Evolutionary conservation across 1,284 basidiomycete genomes (phyloP).

Genomic region (Malassezia vespertilionis): DNA sequence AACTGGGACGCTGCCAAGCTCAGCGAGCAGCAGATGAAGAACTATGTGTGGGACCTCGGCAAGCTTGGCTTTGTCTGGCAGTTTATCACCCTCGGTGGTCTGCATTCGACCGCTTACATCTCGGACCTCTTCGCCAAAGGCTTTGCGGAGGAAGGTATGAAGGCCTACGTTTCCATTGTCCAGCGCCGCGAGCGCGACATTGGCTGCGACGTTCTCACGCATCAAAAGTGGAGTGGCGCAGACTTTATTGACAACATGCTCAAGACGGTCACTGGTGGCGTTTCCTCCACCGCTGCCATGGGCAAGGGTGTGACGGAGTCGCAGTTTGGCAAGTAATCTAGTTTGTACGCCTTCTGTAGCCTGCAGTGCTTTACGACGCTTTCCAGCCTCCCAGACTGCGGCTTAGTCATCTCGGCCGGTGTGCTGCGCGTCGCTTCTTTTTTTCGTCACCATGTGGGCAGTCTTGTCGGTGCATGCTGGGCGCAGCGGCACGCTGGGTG

Average conservation of each 20-base stretch:
- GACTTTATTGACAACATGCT: constrained; percentile 83
- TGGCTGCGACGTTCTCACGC: constrained; percentile 48
- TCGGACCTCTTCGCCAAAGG: constrained; percentile 79
- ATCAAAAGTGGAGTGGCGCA: constrained; percentile 74
- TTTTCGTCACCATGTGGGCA: no score
- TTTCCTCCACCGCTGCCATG: constrained; percentile 84
- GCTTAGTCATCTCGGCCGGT: no score
- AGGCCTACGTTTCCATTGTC: constrained; percentile 55
- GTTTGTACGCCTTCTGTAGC: no score
- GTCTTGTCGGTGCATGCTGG: no score
- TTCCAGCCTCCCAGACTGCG: no score
- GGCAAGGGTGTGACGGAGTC: constrained; percentile 82
- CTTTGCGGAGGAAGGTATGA: constrained; percentile 67
- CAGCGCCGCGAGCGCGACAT: constrained; percentile 51
- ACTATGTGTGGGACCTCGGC: constrained; percentile 83
- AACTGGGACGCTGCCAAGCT: constrained; percentile 58
- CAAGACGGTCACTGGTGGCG: constrained; percentile 86
- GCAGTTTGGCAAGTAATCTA: constrained; percentile 58
- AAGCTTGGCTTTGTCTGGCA: constrained; percentile 95
- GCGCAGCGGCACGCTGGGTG: no score
- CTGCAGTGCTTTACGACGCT: no score
- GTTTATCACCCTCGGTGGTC: constrained; percentile 90
- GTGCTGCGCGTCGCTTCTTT: no score
- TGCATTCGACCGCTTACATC: constrained; percentile 95
- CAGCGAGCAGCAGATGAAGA: constrained; percentile 68